Evolutionary conservation across 2,329 filamentous ascomycete species (phyloP).

Genomic region (Diaporthe capsici): DNA sequence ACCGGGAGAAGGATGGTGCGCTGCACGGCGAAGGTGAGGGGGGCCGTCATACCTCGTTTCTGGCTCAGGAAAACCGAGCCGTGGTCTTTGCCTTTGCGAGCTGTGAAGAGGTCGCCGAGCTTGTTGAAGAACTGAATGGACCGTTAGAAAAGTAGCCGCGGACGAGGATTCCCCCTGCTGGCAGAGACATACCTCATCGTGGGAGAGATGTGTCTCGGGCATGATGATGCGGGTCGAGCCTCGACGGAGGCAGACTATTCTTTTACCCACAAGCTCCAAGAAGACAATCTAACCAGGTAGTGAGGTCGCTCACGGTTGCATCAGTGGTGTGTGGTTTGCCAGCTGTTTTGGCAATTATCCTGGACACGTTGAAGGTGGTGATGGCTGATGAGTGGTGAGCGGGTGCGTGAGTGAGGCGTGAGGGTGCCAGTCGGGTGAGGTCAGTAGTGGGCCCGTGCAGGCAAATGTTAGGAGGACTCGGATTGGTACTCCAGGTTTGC

Average conservation of each 20-base stretch:
- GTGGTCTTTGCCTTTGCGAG: constrained; percentile 77
- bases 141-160: constrained; percentile 38
- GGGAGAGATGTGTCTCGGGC: constrained; percentile 51
- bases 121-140: constrained; percentile 78
- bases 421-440: not conserved
- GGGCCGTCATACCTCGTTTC: constrained; percentile 74
- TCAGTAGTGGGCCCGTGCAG: not conserved
- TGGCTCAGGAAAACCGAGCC: constrained; percentile 82
- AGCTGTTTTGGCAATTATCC: not conserved
- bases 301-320: not conserved
- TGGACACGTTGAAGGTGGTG: not conserved
- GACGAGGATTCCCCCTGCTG: too few species aligned
- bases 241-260: not conserved
- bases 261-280: not conserved
- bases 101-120: constrained; percentile 77
- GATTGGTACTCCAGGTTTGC: too few species aligned
- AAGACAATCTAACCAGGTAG: not conserved
- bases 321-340: not conserved
- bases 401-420: not conserved
- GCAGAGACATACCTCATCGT: constrained; percentile 55
- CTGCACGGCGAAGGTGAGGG: not conserved
- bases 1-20: not conserved
- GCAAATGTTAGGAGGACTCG: not conserved
- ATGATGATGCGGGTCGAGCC: constrained; percentile 42
- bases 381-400: not conserved